Percentiles rank a stretch among this genome's conserved stretches.
Evolutionary conservation across 2,329 filamentous ascomycete species (phyloP).

Genomic region (Neopestalotiopsis clavispora): DNA sequence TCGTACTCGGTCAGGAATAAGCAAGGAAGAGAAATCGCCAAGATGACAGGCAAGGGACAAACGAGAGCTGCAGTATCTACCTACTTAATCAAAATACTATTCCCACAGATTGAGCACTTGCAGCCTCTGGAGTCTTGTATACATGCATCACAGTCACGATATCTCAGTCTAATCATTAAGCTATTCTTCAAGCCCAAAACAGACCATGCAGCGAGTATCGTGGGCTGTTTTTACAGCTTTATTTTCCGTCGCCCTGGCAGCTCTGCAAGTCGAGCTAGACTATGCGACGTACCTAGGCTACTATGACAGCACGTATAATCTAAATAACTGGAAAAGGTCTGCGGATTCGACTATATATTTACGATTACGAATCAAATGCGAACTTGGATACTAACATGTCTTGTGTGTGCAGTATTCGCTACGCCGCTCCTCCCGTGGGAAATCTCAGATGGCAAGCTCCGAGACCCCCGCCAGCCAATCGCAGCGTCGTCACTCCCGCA

Average conservation of each 20-base stretch:
- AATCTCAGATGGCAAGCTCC: conserved; percentile 49
- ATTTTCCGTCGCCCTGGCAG: background rate
- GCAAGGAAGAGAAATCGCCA: background rate
- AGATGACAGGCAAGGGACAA: background rate
- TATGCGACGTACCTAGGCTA: conserved; percentile 51
- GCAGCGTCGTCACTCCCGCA: conserved; percentile 36
- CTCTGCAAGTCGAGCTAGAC: conserved; percentile 46
- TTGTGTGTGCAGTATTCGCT: conserved; percentile 44
- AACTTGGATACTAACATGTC: background rate
- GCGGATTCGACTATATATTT: background rate
- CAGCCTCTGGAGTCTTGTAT: no score
- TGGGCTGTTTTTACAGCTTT: background rate
- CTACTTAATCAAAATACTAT: background rate
- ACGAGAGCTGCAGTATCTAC: background rate
- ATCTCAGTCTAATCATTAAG: no score
- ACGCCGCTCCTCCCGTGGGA: conserved; percentile 48
- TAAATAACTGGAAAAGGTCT: conserved; percentile 51
- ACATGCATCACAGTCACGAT: no score
- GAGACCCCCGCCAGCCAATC: conserved; percentile 33
- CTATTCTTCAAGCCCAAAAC: background rate
- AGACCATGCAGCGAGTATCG: background rate
- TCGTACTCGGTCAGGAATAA: background rate
- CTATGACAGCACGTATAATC: conserved; percentile 39
- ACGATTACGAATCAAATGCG: background rate
- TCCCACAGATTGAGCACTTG: background rate